A percentile compares a stretch with the other conserved stretches of the same genome.
These are phyloP conservation scores for Ganoderma sinense DNA, from an alignment of 1,284 basidiomycete species.

Conservation along the genomic window DNA sequence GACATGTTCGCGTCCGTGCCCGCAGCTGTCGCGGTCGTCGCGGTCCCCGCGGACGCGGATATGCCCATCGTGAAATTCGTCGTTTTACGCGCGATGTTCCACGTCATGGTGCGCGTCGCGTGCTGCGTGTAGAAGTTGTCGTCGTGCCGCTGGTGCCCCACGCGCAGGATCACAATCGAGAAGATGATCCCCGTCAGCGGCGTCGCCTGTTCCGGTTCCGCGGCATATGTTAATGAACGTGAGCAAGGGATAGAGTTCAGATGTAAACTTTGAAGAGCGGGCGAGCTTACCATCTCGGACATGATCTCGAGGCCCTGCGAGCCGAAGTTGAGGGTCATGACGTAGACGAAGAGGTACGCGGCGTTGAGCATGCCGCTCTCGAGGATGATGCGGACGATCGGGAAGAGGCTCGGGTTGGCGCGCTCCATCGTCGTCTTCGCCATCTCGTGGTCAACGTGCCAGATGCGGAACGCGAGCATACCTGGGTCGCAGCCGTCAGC, in stretches of 20 bases:
- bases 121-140: constrained; percentile 12
- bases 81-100: constrained; percentile 8
- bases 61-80: neutral
- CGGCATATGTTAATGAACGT: too few species aligned
- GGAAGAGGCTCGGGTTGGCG: constrained; percentile 12
- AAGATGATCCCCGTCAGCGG: constrained; percentile 21
- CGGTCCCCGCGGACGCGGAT: neutral
- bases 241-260: too few species aligned
- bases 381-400: constrained; percentile 28
- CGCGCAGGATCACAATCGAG: constrained; percentile 21
- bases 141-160: constrained; percentile 17
- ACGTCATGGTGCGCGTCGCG: constrained; percentile 2
- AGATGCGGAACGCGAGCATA: constrained; percentile 28
- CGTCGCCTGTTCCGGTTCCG: constrained; percentile 7
- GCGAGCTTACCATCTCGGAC: constrained; percentile 29
- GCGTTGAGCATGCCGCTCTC: constrained; percentile 32
- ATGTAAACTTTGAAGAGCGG: too few species aligned
- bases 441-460: constrained; percentile 16
- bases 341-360: constrained; percentile 27
- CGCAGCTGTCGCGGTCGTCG: neutral
- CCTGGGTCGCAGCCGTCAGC: constrained; percentile 5
- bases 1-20: neutral
- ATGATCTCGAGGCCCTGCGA: constrained; percentile 27
- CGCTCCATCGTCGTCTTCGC: neutral
- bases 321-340: constrained; percentile 21